A percentile compares a stretch with the other conserved stretches of the same genome.
phyloP scores from a whole-genome alignment of 2,329 filamentous ascomycete species.

The Colletotrichum horii region DNA sequence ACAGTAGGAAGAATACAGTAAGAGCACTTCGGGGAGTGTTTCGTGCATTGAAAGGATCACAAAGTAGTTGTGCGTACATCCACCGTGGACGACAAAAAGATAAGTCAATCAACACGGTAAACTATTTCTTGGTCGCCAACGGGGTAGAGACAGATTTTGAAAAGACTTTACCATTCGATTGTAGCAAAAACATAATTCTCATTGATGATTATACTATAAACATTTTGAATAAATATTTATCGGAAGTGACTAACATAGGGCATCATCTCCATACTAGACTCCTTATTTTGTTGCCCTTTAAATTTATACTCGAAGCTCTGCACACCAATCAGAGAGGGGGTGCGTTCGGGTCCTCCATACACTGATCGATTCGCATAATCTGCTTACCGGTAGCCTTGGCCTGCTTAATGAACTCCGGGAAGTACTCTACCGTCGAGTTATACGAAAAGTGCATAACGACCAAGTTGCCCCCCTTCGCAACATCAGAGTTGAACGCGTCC shows the following conservation, averaged over 20 bases:
- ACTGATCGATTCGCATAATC: conserved; percentile 72
- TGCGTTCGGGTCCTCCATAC: conserved; percentile 65
- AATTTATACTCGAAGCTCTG: neutral
- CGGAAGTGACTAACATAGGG: neutral
- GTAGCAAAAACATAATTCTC: neutral
- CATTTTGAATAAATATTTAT: neutral
- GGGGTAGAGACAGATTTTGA: neutral
- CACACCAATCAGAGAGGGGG: conserved; percentile 39
- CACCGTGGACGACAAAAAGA: neutral
- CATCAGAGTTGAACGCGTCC: conserved; percentile 67
- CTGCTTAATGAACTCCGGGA: conserved; percentile 68
- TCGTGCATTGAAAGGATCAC: neutral
- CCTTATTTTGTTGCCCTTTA: neutral
- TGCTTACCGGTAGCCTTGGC: conserved; percentile 68
- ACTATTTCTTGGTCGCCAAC: neutral
- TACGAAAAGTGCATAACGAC: conserved; percentile 75
- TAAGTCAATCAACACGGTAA: neutral
- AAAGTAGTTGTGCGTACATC: neutral
- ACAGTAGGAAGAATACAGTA: neutral
- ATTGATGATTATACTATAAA: neutral
- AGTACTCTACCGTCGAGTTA: conserved; percentile 66
- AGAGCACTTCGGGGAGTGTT: too few species aligned
- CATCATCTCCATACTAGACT: neutral
- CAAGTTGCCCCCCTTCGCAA: conserved; percentile 65
- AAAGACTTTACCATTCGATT: neutral